Base-by-base conservation (phyloP, 2,329 filamentous ascomycete species). In the Penicillium sp. region DNA sequence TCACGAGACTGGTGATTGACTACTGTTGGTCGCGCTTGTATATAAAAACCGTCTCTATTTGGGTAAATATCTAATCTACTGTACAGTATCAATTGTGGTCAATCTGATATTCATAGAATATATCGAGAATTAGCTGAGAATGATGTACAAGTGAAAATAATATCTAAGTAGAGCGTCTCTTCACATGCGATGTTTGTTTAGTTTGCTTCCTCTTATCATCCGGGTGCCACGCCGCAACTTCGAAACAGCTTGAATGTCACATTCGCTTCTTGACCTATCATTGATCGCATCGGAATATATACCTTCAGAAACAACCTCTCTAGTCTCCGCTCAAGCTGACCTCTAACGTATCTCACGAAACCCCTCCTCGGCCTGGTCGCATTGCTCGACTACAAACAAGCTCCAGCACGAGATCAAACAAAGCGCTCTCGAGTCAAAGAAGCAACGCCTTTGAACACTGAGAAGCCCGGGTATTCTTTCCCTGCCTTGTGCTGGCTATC, bases 151-250 rank as follows among this genome's bases (percentile, higher is more conserved):
- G n/a, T 32, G 31, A 32, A 8, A n/a, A 19, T 41, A 8, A 15
- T 21, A 21, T 21, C 2, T 4, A 21, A 17, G 9, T 19, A 40
- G n/a, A 17, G 15, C 6, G 26, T 17, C 22, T 13, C 21, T 38
- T 41, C 34, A 24, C 29, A 40, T 17, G 28, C 12, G 1, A 15
- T 47, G 57, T 59, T 59, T 59, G 57, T 50, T 47, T 55, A 17
- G 48, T 59, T 59, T 59, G 57, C 57, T 57, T 34, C 2, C 21
- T 35, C 39, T 52, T 56, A 48, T 57, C 50, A 22, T 32, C 19
- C 35, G n/a, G 40, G 38, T 52, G 41, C 24, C 38, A 47, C 42
- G 33, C 43, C 33, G 17, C 42, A 35, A 35, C 34, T 38, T 39
- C 19, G 26, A 29, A 31, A 19, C 21, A 49, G 19, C 29, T 35